These are phyloP conservation scores for Cryptosporidium xiaoi DNA, from an alignment of 169 alveolate species.

Conservation along the genomic window DNA sequence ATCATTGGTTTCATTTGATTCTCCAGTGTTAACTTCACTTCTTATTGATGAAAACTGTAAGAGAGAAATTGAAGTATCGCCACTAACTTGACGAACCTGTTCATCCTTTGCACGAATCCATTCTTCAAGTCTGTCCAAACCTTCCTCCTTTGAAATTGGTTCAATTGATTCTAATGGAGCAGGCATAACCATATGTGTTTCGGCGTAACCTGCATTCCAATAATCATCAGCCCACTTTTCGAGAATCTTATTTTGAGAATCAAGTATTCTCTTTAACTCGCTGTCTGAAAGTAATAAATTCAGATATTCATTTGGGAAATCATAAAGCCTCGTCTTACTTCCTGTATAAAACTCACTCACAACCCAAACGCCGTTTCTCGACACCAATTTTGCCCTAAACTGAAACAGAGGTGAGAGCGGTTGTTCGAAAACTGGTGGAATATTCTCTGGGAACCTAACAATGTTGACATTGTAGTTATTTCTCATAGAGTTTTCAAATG, in stretches of 20 bases:
- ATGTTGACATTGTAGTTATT: not conserved
- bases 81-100: conserved; percentile 5
- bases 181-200: conserved; percentile 18
- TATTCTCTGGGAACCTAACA: conserved; percentile 23
- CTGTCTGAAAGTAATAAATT: conserved; percentile 22
- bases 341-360: conserved; percentile 30
- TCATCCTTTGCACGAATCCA: conserved; percentile 41
- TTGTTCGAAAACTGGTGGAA: conserved; percentile 26
- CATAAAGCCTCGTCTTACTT: not conserved
- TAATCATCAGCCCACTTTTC: conserved; percentile 41
- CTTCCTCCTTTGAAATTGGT: conserved; percentile 12
- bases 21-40: not conserved
- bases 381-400: conserved; percentile 28
- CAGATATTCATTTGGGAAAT: conserved; percentile 23
- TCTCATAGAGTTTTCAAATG: conserved; percentile 31
- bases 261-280: not conserved
- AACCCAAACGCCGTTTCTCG: conserved; percentile 6
- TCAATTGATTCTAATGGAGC: conserved; percentile 36
- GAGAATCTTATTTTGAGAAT: conserved; percentile 2
- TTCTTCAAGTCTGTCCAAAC: conserved; percentile 12
- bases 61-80: conserved; percentile 29
- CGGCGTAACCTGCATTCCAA: conserved; percentile 27
- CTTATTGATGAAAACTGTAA: not conserved
- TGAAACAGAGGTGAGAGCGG: conserved; percentile 48
- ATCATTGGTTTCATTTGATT: not conserved